These are phyloP conservation scores for Quercus suber DNA, from an alignment of 306 rosid genomes.

Conservation along the genomic window DNA sequence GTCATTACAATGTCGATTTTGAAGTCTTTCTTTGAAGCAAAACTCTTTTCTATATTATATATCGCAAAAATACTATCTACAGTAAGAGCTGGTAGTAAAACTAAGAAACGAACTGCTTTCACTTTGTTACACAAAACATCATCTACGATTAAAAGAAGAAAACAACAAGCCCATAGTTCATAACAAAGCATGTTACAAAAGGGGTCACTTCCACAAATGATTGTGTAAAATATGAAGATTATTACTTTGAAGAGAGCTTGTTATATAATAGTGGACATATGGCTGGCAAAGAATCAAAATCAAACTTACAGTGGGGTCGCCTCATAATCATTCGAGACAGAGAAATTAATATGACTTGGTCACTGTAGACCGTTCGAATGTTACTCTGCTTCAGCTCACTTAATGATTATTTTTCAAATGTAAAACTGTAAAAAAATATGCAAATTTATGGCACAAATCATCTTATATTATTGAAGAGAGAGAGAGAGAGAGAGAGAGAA, in stretches of 20 bases:
- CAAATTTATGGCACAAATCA: neutral
- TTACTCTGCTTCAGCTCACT: constrained; percentile 30
- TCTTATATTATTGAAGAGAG: neutral
- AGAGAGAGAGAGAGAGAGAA: neutral
- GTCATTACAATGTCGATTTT: constrained; percentile 1
- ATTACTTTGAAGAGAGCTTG: neutral
- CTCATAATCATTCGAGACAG: constrained; percentile 52
- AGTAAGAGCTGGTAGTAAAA: too few relatives aligned
- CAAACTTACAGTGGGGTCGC: constrained; percentile 45
- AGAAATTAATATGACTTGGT: constrained; percentile 55
- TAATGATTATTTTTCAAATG: constrained; percentile 30
- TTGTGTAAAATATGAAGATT: neutral
- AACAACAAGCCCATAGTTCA: neutral
- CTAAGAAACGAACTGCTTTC: too few relatives aligned
- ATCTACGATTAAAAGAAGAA: too few relatives aligned
- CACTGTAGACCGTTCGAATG: constrained; percentile 33
- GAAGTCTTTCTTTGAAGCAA: neutral
- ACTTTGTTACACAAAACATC: too few relatives aligned
- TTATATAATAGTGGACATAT: constrained; percentile 33
- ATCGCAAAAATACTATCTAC: too few relatives aligned
- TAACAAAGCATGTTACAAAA: neutral
- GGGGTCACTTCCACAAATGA: neutral
- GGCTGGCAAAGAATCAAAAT: constrained; percentile 42
- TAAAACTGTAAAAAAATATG: constrained; percentile 27
- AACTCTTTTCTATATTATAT: neutral